Evolutionary conservation across 1,139 yeast genomes (phyloP).

Genomic region (Sugiyamaella paludigena): DNA sequence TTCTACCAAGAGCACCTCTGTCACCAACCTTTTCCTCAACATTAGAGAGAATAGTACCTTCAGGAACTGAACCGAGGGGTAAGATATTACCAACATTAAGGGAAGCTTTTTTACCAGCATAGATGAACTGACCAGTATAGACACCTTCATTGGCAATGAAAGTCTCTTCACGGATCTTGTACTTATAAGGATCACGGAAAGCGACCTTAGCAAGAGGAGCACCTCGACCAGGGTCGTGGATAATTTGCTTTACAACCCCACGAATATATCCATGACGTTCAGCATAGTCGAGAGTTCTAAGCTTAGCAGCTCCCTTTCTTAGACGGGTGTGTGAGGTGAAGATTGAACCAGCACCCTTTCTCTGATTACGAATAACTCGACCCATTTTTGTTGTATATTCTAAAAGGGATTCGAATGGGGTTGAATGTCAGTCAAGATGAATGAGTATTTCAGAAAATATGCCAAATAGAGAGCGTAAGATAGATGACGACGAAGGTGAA

Average conservation of each 20-base stretch:
- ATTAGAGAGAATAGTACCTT: slow-evolving; percentile 98
- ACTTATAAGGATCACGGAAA: slow-evolving; percentile 99
- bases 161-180: slow-evolving; percentile 96
- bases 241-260: slow-evolving; percentile 97
- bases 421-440: slow-evolving; percentile 4
- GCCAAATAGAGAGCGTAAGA: too few relatives aligned
- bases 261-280: slow-evolving; percentile 99
- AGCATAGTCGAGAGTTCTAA: slow-evolving; percentile 98
- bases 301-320: slow-evolving; percentile 99
- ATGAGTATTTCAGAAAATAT: too few relatives aligned
- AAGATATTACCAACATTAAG: slow-evolving; percentile 96
- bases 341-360: slow-evolving; percentile 99
- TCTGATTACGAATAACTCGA: slow-evolving; percentile 99
- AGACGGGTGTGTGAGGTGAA: slow-evolving; percentile 99
- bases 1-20: slow-evolving; percentile 99
- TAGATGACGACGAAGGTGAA: too few relatives aligned
- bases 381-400: slow-evolving; percentile 48
- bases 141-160: slow-evolving; percentile 99
- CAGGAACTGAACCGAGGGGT: slow-evolving; percentile 97
- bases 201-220: slow-evolving; percentile 99
- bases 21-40: slow-evolving; percentile 99
- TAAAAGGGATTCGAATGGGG: slow-evolving; percentile 8
- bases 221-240: slow-evolving; percentile 99
- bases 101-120: slow-evolving; percentile 99
- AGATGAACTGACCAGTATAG: slow-evolving; percentile 98